Evolutionary conservation across 78 protist genomes (phyloP), one percentile per base, ranked within the genome.

Genomic region (Fonticula alba): DNA sequence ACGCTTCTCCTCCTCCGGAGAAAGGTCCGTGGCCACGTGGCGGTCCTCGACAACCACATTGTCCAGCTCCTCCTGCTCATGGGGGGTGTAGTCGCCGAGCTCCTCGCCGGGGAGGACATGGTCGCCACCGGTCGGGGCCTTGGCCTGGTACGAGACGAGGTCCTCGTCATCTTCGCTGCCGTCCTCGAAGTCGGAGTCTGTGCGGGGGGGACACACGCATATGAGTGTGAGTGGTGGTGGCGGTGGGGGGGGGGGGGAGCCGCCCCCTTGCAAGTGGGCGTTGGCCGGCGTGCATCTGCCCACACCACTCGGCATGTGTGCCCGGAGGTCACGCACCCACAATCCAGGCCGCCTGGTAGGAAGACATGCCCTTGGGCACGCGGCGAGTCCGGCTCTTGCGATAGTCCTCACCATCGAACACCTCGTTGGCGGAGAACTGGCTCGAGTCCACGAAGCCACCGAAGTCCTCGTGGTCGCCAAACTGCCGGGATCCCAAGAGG

Each of bases 341-440:
- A 36, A 79, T 43, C 89, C 89, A 79, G 1, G 82, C 75, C 19
- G 83, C 89, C 41, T 49, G 83, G 49, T 82, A 82, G 31, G 19
- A 24, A 6, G 71, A 51, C 10, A 65, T 53, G 0, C 88, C 88
- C 55, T 67, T 64, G 9, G 86, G 86, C 20, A 75, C 81, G 9
- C 37, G 47, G 9, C 35, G 15, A 3, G 11, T 19, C 55, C 43
- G 3, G 43, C 43, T 3, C 43, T 7, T 3, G 43, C 43, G 17
- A 7, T 7, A 9, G 17, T 38, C 43, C 17, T 3, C 43, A 7
- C 17, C 43, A 7, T 9, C 17, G 17, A 9, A 7, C 43, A 7
- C 3, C 43, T 3, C 43, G 43, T 38, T 7, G 43, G 43, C 43
- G 43, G 43, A n/a, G n/a, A n/a, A n/a, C n/a, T n/a, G n/a, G n/a